A percentile compares a stretch with the other conserved stretches of the same genome.
Conservation (phyloP, 306 rosid species). For the Casuarina equisetifolia region DNA sequence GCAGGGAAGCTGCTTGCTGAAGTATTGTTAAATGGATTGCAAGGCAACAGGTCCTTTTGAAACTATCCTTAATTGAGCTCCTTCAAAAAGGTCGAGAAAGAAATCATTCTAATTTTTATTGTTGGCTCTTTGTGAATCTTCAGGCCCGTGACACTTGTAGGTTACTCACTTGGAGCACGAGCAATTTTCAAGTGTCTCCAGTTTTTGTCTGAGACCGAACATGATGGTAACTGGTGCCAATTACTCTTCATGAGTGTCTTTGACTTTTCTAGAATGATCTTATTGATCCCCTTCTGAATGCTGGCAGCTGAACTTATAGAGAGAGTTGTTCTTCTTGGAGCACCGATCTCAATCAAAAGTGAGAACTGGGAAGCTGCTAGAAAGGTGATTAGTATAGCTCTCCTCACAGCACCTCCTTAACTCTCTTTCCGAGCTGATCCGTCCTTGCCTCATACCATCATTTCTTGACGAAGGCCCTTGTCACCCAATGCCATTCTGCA, state of each 20-base stretch:
- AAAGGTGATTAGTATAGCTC: conserved; percentile 38
- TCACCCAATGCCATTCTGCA: conserved; percentile 27
- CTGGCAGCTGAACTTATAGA: conserved; percentile 65
- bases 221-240: conserved; percentile 44
- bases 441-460: neutral
- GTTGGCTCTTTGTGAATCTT: conserved; percentile 35
- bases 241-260: conserved; percentile 2
- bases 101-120: neutral
- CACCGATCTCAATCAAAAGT: conserved; percentile 59
- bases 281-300: conserved; percentile 8
- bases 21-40: conserved; percentile 55
- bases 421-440: neutral
- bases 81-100: neutral
- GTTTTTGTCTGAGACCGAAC: conserved; percentile 49
- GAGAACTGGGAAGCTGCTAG: conserved; percentile 62
- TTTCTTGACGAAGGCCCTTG: neutral
- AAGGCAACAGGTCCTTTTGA: conserved; percentile 56
- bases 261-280: conserved; percentile 4
- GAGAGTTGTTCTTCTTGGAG: conserved; percentile 77
- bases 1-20: conserved; percentile 76
- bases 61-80: neutral
- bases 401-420: neutral
- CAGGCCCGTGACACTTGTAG: conserved; percentile 81
- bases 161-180: conserved; percentile 71
- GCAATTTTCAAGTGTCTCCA: conserved; percentile 70